These are phyloP conservation scores for Boeremia lycopersici DNA, from an alignment of 2,329 filamentous ascomycete genomes.

Conservation along the genomic window DNA sequence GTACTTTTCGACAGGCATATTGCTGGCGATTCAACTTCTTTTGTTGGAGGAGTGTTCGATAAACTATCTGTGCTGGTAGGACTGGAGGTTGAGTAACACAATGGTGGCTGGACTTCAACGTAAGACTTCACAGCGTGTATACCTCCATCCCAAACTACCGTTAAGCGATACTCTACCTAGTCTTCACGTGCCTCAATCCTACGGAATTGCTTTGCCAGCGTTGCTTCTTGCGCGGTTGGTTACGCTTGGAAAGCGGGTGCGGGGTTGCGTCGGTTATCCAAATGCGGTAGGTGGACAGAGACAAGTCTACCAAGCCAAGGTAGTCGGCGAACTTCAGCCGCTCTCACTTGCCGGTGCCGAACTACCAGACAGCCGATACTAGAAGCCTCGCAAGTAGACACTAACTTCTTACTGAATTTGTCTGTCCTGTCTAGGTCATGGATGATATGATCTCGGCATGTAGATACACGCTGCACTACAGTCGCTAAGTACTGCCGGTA, in stretches of 20 bases:
- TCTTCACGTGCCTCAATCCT: background rate
- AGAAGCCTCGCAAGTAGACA: background rate
- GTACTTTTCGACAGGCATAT: constrained; percentile 31
- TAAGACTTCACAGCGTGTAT: background rate
- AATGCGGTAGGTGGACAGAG: background rate
- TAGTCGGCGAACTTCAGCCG: background rate
- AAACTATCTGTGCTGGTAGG: background rate
- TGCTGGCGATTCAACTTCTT: background rate
- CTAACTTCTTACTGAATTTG: background rate
- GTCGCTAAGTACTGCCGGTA: background rate
- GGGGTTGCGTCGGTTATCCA: background rate
- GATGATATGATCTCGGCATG: background rate
- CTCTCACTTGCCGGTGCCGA: background rate
- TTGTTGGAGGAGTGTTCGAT: background rate
- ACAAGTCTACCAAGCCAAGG: too few relatives aligned
- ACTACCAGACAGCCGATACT: background rate
- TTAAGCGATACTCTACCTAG: background rate
- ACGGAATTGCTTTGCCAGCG: background rate
- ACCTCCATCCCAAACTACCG: too few relatives aligned
- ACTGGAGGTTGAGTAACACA: background rate
- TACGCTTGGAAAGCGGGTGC: too few relatives aligned
- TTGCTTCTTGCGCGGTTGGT: background rate
- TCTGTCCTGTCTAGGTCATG: background rate
- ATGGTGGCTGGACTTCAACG: background rate
- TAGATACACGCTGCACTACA: too few relatives aligned